These are phyloP conservation scores for Venturiaceae sp. DNA, from an alignment of 2,329 filamentous ascomycete genomes.

Conservation along the genomic window DNA sequence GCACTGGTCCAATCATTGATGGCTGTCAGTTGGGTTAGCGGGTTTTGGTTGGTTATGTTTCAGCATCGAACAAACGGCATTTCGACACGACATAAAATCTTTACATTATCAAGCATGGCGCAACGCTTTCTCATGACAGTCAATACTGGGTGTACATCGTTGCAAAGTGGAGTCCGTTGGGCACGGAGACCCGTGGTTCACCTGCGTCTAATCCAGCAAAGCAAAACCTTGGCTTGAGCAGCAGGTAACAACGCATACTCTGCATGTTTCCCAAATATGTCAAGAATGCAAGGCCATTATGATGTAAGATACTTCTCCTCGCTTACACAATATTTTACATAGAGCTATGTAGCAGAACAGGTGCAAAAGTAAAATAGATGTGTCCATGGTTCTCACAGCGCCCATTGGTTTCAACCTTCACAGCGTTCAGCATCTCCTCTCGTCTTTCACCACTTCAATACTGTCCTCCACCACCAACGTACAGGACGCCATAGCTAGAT, in stretches of 20 bases:
- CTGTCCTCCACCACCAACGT: too few species aligned
- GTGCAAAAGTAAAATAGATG: neutral
- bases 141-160: neutral
- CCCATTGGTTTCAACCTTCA: neutral
- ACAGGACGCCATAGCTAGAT: too few species aligned
- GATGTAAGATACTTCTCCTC: neutral
- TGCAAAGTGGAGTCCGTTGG: neutral
- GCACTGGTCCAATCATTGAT: conserved; percentile 1
- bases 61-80: neutral
- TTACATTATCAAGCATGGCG: neutral
- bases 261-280: neutral
- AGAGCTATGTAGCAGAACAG: conserved; percentile 2
- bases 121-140: too few species aligned
- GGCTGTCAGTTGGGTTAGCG: neutral
- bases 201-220: neutral
- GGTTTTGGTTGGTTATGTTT: neutral
- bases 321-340: neutral
- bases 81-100: neutral
- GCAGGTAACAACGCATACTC: neutral
- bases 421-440: neutral
- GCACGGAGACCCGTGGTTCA: neutral
- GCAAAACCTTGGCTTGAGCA: neutral
- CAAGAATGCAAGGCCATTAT: neutral
- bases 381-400: neutral
- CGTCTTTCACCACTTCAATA: too few species aligned